A percentile compares a stretch with the other conserved stretches of the same genome.
Evolutionary conservation across 495 filamentous ascomycete species (phyloP).

Genomic region (Tuber microsphaerosporum): DNA sequence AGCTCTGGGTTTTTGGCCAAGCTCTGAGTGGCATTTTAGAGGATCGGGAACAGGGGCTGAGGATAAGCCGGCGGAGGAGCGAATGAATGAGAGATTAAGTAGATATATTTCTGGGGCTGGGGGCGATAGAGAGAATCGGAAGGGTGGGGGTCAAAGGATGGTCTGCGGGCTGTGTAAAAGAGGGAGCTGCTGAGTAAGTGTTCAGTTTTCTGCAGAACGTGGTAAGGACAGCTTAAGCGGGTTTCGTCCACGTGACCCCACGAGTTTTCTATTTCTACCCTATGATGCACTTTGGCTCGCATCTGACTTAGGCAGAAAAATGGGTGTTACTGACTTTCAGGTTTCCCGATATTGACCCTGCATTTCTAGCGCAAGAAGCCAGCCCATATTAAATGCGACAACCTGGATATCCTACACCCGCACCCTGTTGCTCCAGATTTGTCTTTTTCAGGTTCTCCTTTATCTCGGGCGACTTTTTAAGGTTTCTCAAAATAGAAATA

Average conservation of each 20-base stretch:
- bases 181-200: neutral
- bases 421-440: no score
- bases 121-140: neutral
- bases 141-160: neutral
- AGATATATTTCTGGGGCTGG: neutral
- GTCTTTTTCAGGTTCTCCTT: no score
- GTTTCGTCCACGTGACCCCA: neutral
- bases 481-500: no score
- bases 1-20: neutral
- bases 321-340: no score
- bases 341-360: no score
- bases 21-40: neutral
- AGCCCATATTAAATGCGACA: neutral
- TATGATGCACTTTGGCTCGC: no score
- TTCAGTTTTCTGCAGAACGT: neutral
- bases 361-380: neutral
- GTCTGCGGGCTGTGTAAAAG: neutral
- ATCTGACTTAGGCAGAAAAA: no score
- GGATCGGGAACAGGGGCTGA: neutral
- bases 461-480: no score
- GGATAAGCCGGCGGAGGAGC: neutral
- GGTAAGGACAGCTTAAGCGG: neutral
- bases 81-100: neutral
- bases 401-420: neutral
- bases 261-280: neutral